Evolutionary conservation across 257 asterid species (phyloP).

Genomic region (Solanum bulbocastanum): DNA sequence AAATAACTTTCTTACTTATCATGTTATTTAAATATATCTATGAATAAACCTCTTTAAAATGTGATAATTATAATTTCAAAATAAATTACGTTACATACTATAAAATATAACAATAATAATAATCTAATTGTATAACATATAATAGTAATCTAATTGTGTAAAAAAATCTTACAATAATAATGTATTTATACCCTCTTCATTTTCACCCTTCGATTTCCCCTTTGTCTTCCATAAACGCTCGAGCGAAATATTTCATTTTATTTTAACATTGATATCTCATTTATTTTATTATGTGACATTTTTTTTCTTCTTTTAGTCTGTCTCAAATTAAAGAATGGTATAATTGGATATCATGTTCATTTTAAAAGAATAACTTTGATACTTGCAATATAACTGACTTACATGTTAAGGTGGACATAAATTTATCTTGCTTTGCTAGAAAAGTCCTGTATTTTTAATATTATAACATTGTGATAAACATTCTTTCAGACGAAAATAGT

Average conservation of each 20-base stretch:
- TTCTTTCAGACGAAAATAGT: background rate
- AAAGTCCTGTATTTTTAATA: background rate
- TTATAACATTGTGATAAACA: background rate
- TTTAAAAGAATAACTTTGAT: no score
- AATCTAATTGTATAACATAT: background rate
- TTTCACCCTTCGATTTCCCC: background rate
- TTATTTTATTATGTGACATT: background rate
- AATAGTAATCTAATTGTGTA: background rate
- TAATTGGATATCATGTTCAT: background rate
- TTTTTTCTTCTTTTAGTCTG: background rate
- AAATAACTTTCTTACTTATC: background rate
- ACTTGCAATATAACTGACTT: no score
- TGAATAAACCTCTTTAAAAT: background rate
- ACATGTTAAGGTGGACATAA: no score
- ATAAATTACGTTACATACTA: background rate
- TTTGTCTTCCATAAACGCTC: background rate
- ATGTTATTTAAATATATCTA: background rate
- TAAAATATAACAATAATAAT: background rate
- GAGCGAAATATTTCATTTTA: background rate
- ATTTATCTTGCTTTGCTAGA: no score
- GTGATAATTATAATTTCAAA: background rate
- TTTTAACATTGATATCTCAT: background rate
- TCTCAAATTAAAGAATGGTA: background rate
- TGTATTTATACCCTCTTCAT: background rate
- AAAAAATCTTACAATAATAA: background rate